Base-by-base conservation (phyloP, 2,329 filamentous ascomycete species). In the Hortaea sp. region DNA sequence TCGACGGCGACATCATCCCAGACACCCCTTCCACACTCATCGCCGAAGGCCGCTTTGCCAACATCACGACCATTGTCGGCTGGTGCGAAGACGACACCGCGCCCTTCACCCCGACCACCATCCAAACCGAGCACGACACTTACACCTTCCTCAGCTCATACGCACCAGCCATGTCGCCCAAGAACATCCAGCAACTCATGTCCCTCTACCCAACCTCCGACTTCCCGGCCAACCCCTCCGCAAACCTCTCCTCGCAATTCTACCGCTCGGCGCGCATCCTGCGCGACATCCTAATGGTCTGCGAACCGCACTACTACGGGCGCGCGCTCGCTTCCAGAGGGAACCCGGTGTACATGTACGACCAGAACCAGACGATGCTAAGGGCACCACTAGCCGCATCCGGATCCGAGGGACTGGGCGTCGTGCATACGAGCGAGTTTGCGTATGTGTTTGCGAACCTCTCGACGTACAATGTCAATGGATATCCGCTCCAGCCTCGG, bases 361-460 rank as follows among this genome's bases (percentile, higher is more conserved):
- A 70, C 49, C 73, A 71, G 62, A 78, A 78, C 56, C 73, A 77
- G 53, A 78, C 75, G 0, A 65, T 78, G n/a, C 59, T 76, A 2
- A 69, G 67, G 3, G 58, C 45, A 3, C 43, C 61, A 3, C 53
- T 53, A 20, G 63, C 64, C 3, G 32, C 32, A 9, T 35, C 32
- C n/a, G 32, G 32, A 3, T 35, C 32, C 7, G 20, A 64, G 1
- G 70, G 70, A 1, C 53, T 71, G 5, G 74, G 74, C 29, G 62
- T 69, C 0, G 63, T 74, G 5, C 75, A 79, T 55, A 74, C 72
- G 0, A 71, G 72, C 0, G 75, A 78, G 43, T 70, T 77, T 28
- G 69, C 72, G 5, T 78, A 77, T 57, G 60, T 75, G 3, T 77
- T 72, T 48, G 74, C 53, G 28, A 57, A 56, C 29, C 41, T 58